Conservation (phyloP, 257 asterid genomes). For the Petrea volubilis region DNA sequence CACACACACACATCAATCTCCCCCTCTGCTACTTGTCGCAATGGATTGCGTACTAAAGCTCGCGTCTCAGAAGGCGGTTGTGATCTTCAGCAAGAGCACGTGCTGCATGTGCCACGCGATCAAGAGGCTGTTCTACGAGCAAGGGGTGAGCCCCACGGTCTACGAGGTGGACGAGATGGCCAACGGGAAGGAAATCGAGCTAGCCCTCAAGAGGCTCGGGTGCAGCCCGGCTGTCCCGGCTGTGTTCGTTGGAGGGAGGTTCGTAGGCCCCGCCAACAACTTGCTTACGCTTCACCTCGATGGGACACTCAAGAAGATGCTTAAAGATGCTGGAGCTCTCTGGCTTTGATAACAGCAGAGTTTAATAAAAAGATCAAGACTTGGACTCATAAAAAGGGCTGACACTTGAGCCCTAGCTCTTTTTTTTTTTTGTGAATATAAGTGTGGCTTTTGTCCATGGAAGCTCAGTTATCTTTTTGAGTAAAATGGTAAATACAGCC, state of each 20-base stretch:
- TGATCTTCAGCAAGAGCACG: slow-evolving; percentile 72
- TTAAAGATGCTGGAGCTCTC: slow-evolving; percentile 58
- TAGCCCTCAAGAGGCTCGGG: slow-evolving; percentile 52
- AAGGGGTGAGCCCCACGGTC: slow-evolving; percentile 67
- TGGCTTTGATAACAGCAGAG: slow-evolving; percentile 38
- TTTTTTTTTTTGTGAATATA: background rate
- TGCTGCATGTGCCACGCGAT: slow-evolving; percentile 84
- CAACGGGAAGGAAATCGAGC: slow-evolving; percentile 57
- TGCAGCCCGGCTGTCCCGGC: slow-evolving; percentile 67
- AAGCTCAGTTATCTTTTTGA: slow-evolving; percentile 11
- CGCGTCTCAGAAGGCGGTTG: slow-evolving; percentile 57
- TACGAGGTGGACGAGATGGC: slow-evolving; percentile 55
- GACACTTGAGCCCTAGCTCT: too few relatives aligned
- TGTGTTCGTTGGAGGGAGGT: slow-evolving; percentile 61
- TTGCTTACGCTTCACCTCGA: slow-evolving; percentile 60
- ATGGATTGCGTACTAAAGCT: slow-evolving; percentile 44
- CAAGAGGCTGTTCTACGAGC: slow-evolving; percentile 63
- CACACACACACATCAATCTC: too few relatives aligned
- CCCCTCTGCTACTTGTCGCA: too few relatives aligned
- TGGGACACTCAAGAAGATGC: slow-evolving; percentile 69
- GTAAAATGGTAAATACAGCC: background rate
- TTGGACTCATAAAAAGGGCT: slow-evolving; percentile 1
- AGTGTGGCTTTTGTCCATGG: background rate
- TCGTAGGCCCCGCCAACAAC: slow-evolving; percentile 54
- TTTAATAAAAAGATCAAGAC: background rate